Conservation (phyloP, 257 asterid genomes). For the Anisodus acutangulus region DNA sequence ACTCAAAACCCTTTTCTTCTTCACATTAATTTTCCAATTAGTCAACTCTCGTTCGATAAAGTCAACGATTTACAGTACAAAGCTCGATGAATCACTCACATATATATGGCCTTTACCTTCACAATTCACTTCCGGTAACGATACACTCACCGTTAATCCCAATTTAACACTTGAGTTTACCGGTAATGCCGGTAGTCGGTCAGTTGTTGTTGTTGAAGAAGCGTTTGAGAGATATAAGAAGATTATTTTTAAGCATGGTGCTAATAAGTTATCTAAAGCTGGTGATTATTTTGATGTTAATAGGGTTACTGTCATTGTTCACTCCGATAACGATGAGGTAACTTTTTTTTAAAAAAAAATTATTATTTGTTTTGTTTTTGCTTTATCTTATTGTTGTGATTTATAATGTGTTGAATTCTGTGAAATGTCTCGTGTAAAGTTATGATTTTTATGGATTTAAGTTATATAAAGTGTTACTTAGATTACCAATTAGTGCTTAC, state of each 20-base stretch:
- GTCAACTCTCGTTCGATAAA: conserved; percentile 49
- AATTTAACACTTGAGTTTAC: conserved; percentile 53
- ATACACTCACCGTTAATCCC: conserved; percentile 80
- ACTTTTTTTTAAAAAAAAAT: neutral
- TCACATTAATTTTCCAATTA: conserved; percentile 29
- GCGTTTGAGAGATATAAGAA: conserved; percentile 73
- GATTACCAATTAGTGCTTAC: neutral
- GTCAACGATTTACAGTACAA: conserved; percentile 36
- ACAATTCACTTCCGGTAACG: conserved; percentile 71
- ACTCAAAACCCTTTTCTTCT: neutral
- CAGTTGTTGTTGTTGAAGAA: conserved; percentile 49
- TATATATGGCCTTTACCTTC: conserved; percentile 86
- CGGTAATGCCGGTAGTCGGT: conserved; percentile 56
- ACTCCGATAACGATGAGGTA: conserved; percentile 74
- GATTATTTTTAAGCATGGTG: conserved; percentile 59
- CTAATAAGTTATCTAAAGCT: conserved; percentile 35
- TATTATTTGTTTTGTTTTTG: neutral
- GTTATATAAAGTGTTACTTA: neutral
- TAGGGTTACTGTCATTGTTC: conserved; percentile 56
- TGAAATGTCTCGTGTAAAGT: neutral
- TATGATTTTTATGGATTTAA: neutral
- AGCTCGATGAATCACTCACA: conserved; percentile 50
- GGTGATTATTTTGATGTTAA: conserved; percentile 57
- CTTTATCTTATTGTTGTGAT: neutral
- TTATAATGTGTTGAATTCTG: neutral